Percentiles rank a stretch among this genome's conserved stretches.
phyloP scores from a whole-genome alignment of 225 moss, liverwort and hornwort genomes.

The Asterella californica region DNA sequence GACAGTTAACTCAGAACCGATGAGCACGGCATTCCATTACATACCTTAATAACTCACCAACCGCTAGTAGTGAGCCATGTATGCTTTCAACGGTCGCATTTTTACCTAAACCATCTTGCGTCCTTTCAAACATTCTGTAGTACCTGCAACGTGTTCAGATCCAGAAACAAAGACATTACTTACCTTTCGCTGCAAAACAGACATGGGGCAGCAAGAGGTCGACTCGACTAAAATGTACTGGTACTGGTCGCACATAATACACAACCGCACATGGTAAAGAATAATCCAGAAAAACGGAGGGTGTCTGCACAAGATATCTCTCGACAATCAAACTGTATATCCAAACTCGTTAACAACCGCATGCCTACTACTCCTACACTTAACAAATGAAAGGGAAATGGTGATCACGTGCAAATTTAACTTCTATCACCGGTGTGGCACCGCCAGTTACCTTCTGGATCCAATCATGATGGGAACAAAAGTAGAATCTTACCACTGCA shows the following conservation, averaged over 20 bases:
- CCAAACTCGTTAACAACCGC: not conserved
- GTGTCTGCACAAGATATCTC: no score
- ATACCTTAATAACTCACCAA: constrained; percentile 91
- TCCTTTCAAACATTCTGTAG: constrained; percentile 94
- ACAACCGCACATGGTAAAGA: no score
- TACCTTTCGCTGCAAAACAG: not conserved
- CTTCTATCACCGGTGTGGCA: not conserved
- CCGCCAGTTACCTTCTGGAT: not conserved
- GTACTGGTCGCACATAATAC: not conserved
- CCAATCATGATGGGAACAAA: not conserved
- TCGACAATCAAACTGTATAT: not conserved
- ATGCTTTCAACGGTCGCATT: constrained; percentile 93
- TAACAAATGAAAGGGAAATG: no score
- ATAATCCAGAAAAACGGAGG: no score
- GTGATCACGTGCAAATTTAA: no score
- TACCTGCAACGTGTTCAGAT: constrained; percentile 55
- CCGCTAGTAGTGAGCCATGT: constrained; percentile 93
- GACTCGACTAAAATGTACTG: not conserved
- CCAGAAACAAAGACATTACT: not conserved
- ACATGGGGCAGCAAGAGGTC: not conserved
- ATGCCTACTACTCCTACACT: not conserved
- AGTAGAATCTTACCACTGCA: constrained; percentile 62
- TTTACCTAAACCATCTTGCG: constrained; percentile 87
- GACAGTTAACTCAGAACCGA: not conserved
- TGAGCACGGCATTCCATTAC: not conserved